Percentiles rank a stretch among this genome's conserved stretches.
phyloP scores from a whole-genome alignment of 306 rosid species.

The Rubus idaeus region DNA sequence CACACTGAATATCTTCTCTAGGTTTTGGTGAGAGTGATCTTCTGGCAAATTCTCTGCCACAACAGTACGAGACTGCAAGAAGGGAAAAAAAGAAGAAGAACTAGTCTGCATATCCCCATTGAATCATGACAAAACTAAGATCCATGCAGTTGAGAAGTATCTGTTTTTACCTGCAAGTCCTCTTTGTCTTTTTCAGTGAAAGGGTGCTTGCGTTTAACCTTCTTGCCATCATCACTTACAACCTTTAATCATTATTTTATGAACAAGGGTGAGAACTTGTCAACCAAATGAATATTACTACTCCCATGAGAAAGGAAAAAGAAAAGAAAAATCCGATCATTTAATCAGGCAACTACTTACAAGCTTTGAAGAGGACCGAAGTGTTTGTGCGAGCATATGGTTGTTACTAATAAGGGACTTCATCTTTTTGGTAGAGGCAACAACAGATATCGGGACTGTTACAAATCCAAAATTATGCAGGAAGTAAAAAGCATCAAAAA shows the following conservation, averaged over 20 bases:
- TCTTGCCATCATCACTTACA: conserved; percentile 76
- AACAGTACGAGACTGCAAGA: conserved; percentile 78
- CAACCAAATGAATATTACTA: conserved; percentile 1
- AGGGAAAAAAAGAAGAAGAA: conserved; percentile 23
- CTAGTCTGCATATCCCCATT: conserved; percentile 2
- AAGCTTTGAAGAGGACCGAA: conserved; percentile 80
- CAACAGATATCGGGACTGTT: conserved; percentile 67
- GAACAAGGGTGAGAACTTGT: conserved; percentile 4
- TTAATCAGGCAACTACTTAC: conserved; percentile 54
- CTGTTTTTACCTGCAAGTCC: conserved; percentile 64
- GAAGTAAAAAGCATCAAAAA: background rate
- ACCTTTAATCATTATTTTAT: conserved; percentile 43
- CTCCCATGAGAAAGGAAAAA: background rate
- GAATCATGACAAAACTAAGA: background rate
- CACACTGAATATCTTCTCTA: conserved; percentile 71
- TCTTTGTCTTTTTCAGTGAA: conserved; percentile 86
- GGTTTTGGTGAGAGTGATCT: conserved; percentile 93
- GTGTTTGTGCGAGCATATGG: conserved; percentile 59
- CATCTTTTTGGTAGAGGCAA: conserved; percentile 78
- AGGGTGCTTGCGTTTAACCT: conserved; percentile 74
- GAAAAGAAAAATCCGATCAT: background rate
- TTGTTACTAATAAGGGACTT: conserved; percentile 63
- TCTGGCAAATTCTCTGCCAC: conserved; percentile 94
- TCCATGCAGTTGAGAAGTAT: background rate
- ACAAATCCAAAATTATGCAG: conserved; percentile 14